Evolutionary conservation across 2,329 filamentous ascomycete species (phyloP).

Genomic region (Hypoxylon sp.): DNA sequence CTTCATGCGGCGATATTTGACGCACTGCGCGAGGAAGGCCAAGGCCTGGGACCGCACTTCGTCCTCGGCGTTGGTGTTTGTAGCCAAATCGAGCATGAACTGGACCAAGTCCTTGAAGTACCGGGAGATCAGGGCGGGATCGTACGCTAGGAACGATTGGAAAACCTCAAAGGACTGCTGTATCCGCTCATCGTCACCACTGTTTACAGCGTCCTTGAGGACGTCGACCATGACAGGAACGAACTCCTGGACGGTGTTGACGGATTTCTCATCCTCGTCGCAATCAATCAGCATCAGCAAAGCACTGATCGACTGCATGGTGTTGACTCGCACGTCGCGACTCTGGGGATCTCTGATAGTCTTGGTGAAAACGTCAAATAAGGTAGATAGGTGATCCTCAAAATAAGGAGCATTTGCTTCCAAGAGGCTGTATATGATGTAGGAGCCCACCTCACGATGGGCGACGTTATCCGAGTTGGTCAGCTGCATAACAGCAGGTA

Average conservation of each 20-base stretch:
- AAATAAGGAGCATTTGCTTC: conserved; percentile 91
- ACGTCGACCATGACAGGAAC: conserved; percentile 92
- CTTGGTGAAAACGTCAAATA: conserved; percentile 86
- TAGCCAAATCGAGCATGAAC: conserved; percentile 92
- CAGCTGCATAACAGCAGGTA: conserved; percentile 83
- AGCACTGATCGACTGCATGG: conserved; percentile 89
- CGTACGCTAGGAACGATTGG: conserved; percentile 93
- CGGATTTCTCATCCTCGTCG: conserved; percentile 82
- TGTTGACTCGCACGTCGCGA: conserved; percentile 93
- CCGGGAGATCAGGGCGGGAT: conserved; percentile 83
- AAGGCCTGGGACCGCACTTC: conserved; percentile 92
- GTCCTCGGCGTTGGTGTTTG: conserved; percentile 82
- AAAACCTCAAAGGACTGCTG: conserved; percentile 96
- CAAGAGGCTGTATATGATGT: conserved; percentile 91
- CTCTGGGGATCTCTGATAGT: conserved; percentile 94
- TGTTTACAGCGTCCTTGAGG: conserved; percentile 85
- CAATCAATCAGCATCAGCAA: conserved; percentile 89
- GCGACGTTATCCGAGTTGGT: conserved; percentile 80
- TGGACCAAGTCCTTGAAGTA: conserved; percentile 92
- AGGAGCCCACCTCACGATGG: conserved; percentile 91
- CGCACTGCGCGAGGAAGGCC: conserved; percentile 92
- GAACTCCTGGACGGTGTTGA: conserved; percentile 82
- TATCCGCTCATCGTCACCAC: conserved; percentile 86
- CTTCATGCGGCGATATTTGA: conserved; percentile 94
- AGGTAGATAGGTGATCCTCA: conserved; percentile 81